Evolutionary conservation across 2,329 filamentous ascomycete genomes (phyloP), one percentile per base, ranked within the genome.

Genomic region (Arthrobotrys entomopaga): DNA sequence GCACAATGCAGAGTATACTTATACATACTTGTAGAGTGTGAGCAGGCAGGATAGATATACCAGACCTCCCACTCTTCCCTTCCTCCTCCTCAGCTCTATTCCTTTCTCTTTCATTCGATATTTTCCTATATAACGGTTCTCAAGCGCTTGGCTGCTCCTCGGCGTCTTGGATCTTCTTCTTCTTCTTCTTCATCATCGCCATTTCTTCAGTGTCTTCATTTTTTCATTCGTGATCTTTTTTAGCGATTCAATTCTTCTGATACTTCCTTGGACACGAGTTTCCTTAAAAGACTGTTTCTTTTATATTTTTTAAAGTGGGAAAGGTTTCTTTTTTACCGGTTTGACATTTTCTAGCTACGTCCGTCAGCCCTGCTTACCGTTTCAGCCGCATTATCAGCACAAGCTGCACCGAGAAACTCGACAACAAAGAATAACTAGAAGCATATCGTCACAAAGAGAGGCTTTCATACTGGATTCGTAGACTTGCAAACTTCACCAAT

Each of bases 321-420:
- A 19, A 40, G 11, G 26, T 43, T 57, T 20, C 6, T 26, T 43
- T 57, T 20, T n/a, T 26, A 57, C 10, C 29, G 29, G 29, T 34
- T 34, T 34, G 29, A 34, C 29, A 34, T 34, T 34, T 11, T 34
- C 50, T 29, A 38, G 13, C 52, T 29, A 42, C 5, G n/a, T 16
- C 6, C 29, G 29, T 38, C 42, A 46, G 34, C 42, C 38, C 43
- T 46, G 57, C 53, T 46, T 59, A 34, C 13, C 13, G 54, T 63
- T 72, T 72, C 67, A 73, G 69, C 69, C 69, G 69, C 69, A 73
- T 66, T 48, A 57, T 60, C 49, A 59, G 48, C 52, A 22, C 29
- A 59, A 22, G 20, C 15, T 26, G 20, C 54, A 52, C 7, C 38
- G 5, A 26, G 42, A 40, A 58, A 42, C 34, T 22, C 46, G n/a